phyloP scores from a whole-genome alignment of 2,329 filamentous ascomycete species.

The Ophiosphaerella narmari region DNA sequence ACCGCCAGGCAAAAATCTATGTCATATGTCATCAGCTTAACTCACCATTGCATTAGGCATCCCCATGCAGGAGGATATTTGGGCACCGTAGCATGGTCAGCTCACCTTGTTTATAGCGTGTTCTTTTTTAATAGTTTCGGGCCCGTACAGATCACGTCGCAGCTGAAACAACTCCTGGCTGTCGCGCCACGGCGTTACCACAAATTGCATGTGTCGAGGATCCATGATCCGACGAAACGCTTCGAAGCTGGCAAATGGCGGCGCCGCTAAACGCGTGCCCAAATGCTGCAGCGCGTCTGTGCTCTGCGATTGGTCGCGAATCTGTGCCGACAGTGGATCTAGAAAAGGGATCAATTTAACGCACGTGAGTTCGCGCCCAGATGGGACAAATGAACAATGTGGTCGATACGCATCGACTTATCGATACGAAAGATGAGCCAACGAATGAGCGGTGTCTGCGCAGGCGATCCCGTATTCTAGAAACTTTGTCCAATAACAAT shows the following conservation, averaged over 20 bases:
- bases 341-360: neutral
- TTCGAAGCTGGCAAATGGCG: neutral
- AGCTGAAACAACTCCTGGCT: slow-evolving; percentile 68
- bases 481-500: neutral
- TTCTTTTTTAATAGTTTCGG: slow-evolving; percentile 32
- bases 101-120: slow-evolving; percentile 48
- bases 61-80: neutral
- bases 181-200: slow-evolving; percentile 75
- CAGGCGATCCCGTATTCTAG: slow-evolving; percentile 3
- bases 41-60: neutral
- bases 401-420: neutral
- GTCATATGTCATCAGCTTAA: slow-evolving; percentile 19
- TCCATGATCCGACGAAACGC: slow-evolving; percentile 15
- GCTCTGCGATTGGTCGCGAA: slow-evolving; percentile 13
- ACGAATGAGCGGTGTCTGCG: neutral
- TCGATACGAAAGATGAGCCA: slow-evolving; percentile 1
- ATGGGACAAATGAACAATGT: neutral
- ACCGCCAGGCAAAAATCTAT: slow-evolving; percentile 42
- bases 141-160: slow-evolving; percentile 66
- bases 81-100: slow-evolving; percentile 1
- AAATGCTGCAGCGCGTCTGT: neutral
- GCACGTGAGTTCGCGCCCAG: slow-evolving; percentile 5
- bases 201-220: slow-evolving; percentile 50
- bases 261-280: neutral
- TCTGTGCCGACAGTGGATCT: slow-evolving; percentile 1